Conservation (phyloP, 1,139 yeast species). For the Yamadazyma atmosphaerica region DNA sequence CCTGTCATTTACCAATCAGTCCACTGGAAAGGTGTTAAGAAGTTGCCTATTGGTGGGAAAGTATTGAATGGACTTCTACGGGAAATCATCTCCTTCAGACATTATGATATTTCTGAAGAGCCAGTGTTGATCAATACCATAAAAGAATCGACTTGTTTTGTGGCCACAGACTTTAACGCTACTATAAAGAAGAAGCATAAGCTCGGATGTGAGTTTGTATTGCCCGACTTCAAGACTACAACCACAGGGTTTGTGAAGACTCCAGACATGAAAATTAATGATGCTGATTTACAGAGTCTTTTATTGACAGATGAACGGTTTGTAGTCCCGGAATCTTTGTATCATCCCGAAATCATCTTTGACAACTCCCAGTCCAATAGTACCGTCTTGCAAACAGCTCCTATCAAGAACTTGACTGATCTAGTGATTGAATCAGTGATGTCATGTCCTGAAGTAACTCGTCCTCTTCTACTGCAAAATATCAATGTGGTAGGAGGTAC, state of each 20-base stretch:
- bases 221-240: conserved; percentile 86
- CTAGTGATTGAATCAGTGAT: conserved; percentile 70
- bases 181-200: conserved; percentile 44
- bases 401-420: conserved; percentile 71
- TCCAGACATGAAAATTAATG: conserved; percentile 13
- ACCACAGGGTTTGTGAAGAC: conserved; percentile 59
- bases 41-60: conserved; percentile 82
- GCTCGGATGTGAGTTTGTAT: conserved; percentile 59
- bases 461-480: conserved; percentile 80
- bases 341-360: conserved; percentile 74
- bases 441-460: conserved; percentile 69
- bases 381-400: conserved; percentile 47
- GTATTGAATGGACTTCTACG: conserved; percentile 77
- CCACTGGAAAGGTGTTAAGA: conserved; percentile 74
- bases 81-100: conserved; percentile 85
- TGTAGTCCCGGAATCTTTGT: conserved; percentile 80
- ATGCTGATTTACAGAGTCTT: conserved; percentile 61
- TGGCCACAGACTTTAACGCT: conserved; percentile 63
- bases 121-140: conserved; percentile 81
- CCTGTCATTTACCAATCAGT: conserved; percentile 83
- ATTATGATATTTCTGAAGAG: conserved; percentile 93
- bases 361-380: conserved; percentile 33
- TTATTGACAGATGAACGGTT: conserved; percentile 80
- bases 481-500: conserved; percentile 84
- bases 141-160: conserved; percentile 77